These are phyloP conservation scores for Fagopyrum tataricum DNA, from an alignment of 148 eudicot genomes.

Conservation along the genomic window DNA sequence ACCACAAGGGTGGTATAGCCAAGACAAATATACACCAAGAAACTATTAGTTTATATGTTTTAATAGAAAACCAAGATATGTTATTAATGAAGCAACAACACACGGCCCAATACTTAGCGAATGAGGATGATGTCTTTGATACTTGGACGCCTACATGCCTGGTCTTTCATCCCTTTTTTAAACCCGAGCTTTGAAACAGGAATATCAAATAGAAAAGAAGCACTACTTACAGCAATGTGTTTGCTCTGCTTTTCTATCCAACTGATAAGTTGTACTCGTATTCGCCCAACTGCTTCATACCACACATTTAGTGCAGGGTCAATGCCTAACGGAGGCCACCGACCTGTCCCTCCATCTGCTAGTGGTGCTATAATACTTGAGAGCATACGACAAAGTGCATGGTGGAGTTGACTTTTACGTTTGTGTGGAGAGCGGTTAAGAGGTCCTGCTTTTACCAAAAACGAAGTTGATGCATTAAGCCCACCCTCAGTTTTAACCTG, in stretches of 20 bases:
- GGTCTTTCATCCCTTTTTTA: not conserved
- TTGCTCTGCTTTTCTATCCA: conserved; percentile 99
- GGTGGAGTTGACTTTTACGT: conserved; percentile 96
- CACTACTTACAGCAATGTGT: conserved; percentile 79
- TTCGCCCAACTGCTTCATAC: conserved; percentile 97
- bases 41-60: not conserved
- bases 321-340: conserved; percentile 93
- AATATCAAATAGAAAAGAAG: not conserved
- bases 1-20: not conserved
- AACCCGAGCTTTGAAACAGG: not conserved
- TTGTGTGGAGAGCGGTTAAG: conserved; percentile 89
- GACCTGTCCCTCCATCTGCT: conserved; percentile 87
- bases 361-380: conserved; percentile 90
- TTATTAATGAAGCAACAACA: not conserved
- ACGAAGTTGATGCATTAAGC: conserved; percentile 95
- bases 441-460: conserved; percentile 94
- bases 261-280: conserved; percentile 68
- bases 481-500: conserved; percentile 99
- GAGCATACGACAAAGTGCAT: conserved; percentile 97
- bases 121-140: not conserved
- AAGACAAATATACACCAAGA: not conserved
- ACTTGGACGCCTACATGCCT: not conserved
- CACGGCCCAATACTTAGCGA: not conserved
- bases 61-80: not conserved
- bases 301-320: conserved; percentile 83